Conservation (phyloP, 345 rosid species). For the Melaleuca quinquenervia region DNA sequence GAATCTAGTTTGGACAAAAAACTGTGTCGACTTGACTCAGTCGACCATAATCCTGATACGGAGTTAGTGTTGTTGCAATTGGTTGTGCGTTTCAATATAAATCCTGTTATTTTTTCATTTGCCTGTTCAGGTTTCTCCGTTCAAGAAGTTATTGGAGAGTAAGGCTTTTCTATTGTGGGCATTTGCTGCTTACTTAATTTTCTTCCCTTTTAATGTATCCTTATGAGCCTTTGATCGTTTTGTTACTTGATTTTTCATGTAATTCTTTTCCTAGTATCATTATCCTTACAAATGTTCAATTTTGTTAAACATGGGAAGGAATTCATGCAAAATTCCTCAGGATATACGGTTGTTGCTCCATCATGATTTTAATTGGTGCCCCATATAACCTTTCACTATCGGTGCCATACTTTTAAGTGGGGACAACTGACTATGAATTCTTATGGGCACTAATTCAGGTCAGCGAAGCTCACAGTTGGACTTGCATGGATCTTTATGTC, state of each 20-base stretch:
- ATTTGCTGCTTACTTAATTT: not conserved
- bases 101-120: not conserved
- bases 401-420: not conserved
- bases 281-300: not conserved
- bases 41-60: not conserved
- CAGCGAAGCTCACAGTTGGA: slow-evolving; percentile 83
- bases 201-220: not conserved
- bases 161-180: not conserved
- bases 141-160: not conserved
- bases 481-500: slow-evolving; percentile 92
- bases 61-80: not conserved
- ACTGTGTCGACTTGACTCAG: not conserved
- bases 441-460: slow-evolving; percentile 26
- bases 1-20: not conserved
- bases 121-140: not conserved
- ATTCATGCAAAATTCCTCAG: not conserved
- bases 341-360: not conserved
- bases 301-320: not conserved
- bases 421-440: not conserved
- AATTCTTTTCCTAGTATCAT: not conserved
- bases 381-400: not conserved
- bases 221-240: not conserved
- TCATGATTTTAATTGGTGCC: not conserved
- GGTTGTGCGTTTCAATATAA: not conserved
- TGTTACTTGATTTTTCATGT: not conserved